These are phyloP conservation scores for Globisporangium cederbergense DNA, from an alignment of 352 stramenopile genomes.

Conservation along the genomic window DNA sequence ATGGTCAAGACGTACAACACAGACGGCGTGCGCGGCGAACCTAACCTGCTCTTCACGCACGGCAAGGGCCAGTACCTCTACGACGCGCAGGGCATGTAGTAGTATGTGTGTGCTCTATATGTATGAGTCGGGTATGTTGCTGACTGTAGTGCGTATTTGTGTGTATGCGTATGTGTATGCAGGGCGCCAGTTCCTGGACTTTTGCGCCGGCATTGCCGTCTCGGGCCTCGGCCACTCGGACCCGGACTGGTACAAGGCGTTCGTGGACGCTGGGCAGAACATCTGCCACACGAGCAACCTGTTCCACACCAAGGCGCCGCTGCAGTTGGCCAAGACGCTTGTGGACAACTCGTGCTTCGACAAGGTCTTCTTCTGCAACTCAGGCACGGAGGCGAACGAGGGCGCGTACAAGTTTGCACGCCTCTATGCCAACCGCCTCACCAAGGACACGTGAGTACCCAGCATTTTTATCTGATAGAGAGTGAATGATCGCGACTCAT, in stretches of 20 bases:
- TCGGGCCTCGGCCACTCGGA: conserved; percentile 89
- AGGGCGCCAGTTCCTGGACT: conserved; percentile 88
- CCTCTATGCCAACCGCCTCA: conserved; percentile 65
- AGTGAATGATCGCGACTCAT: background rate
- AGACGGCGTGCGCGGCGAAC: conserved; percentile 64
- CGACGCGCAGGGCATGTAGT: conserved; percentile 72
- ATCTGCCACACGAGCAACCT: conserved; percentile 96
- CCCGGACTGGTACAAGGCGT: conserved; percentile 70
- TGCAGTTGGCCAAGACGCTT: conserved; percentile 92
- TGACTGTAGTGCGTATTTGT: background rate
- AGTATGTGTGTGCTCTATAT: background rate
- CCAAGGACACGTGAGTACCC: conserved; percentile 59
- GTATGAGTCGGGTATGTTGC: background rate
- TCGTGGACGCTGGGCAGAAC: conserved; percentile 61
- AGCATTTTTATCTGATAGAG: background rate
- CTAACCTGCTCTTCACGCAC: conserved; percentile 73
- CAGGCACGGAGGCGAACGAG: conserved; percentile 89
- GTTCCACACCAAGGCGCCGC: conserved; percentile 94
- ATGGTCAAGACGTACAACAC: conserved; percentile 81
- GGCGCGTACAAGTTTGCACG: conserved; percentile 85
- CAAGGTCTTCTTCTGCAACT: conserved; percentile 99
- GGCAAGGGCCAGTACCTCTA: conserved; percentile 91
- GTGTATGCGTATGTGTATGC: background rate
- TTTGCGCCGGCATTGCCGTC: conserved; percentile 92
- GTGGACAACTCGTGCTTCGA: conserved; percentile 95